Percentiles rank a stretch among this genome's conserved stretches.
Conservation (phyloP, 2,329 filamentous ascomycete species). For the Aureobasidium sp. region DNA sequence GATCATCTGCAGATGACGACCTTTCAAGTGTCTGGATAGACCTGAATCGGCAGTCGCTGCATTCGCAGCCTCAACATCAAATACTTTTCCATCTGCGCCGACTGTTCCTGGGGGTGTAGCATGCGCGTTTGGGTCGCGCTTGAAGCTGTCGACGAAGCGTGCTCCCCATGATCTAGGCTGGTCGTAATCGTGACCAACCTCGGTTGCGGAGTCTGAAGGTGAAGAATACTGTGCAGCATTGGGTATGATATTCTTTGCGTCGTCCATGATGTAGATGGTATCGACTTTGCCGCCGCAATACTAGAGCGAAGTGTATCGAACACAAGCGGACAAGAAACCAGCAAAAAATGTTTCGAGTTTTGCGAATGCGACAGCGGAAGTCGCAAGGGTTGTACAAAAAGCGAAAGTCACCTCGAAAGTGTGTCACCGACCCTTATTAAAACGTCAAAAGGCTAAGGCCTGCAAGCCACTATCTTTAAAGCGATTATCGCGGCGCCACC, state of each 20-base stretch:
- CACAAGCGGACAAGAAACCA: background rate
- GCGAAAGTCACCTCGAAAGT: background rate
- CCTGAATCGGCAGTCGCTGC: slow-evolving; percentile 63
- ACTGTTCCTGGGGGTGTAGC: slow-evolving; percentile 36
- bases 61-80: slow-evolving; percentile 57
- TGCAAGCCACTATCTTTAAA: background rate
- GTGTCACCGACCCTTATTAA: slow-evolving; percentile 12
- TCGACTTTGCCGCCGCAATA: background rate
- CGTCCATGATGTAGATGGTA: slow-evolving; percentile 18
- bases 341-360: background rate
- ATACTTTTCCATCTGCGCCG: slow-evolving; percentile 48
- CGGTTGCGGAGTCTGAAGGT: slow-evolving; percentile 12
- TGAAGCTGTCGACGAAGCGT: slow-evolving; percentile 55
- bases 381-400: slow-evolving; percentile 10
- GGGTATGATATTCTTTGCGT: slow-evolving; percentile 18
- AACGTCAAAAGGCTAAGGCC: background rate
- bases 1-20: slow-evolving; percentile 92
- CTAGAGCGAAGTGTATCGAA: background rate
- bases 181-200: slow-evolving; percentile 13
- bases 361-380: background rate
- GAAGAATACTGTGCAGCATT: slow-evolving; percentile 19
- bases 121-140: slow-evolving; percentile 52
- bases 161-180: slow-evolving; percentile 13
- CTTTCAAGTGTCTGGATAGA: slow-evolving; percentile 67
- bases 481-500: background rate